Evolutionary conservation across 1,284 basidiomycete species (phyloP).

Genomic region (Inonotus obliquus): DNA sequence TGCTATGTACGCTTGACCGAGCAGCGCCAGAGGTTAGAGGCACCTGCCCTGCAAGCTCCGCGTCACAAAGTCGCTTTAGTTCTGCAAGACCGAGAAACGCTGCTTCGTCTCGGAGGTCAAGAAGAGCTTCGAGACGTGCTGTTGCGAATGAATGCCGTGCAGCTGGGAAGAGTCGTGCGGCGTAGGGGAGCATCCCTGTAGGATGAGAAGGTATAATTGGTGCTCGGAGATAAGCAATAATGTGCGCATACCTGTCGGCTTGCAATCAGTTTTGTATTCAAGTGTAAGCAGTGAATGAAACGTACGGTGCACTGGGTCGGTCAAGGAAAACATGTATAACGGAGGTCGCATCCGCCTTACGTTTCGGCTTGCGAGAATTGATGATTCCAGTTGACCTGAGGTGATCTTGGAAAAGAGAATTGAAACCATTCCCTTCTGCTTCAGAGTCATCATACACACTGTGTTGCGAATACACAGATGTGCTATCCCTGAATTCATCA

Average conservation of each 20-base stretch:
- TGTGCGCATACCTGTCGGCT: constrained; percentile 53
- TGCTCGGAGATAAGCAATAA: constrained; percentile 65
- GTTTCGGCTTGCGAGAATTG: constrained; percentile 24
- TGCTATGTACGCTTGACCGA: constrained; percentile 27
- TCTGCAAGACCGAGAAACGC: constrained; percentile 60
- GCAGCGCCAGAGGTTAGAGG: constrained; percentile 24
- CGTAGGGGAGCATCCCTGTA: constrained; percentile 54
- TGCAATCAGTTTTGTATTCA: constrained; percentile 11
- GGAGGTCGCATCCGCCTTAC: constrained; percentile 31
- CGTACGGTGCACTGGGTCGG: constrained; percentile 71
- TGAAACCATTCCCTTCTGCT: constrained; percentile 27
- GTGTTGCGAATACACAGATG: constrained; percentile 36
- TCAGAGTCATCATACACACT: constrained; percentile 36
- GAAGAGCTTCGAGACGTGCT: constrained; percentile 53
- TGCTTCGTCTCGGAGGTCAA: constrained; percentile 73
- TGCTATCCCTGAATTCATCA: constrained; percentile 34
- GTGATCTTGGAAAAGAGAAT: constrained; percentile 48
- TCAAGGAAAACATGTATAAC: constrained; percentile 75
- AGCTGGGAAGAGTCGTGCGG: constrained; percentile 45
- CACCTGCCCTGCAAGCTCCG: constrained; percentile 48
- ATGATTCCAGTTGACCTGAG: constrained; percentile 54
- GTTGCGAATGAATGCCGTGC: constrained; percentile 27
- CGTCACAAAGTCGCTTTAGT: constrained; percentile 55
- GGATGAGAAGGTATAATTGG: constrained; percentile 38
- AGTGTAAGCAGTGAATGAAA: constrained; percentile 21